A percentile compares a stretch with the other conserved stretches of the same genome.
Evolutionary conservation across 2,329 filamentous ascomycete genomes (phyloP).

Genomic region (Teratosphaeriaceae sp.): DNA sequence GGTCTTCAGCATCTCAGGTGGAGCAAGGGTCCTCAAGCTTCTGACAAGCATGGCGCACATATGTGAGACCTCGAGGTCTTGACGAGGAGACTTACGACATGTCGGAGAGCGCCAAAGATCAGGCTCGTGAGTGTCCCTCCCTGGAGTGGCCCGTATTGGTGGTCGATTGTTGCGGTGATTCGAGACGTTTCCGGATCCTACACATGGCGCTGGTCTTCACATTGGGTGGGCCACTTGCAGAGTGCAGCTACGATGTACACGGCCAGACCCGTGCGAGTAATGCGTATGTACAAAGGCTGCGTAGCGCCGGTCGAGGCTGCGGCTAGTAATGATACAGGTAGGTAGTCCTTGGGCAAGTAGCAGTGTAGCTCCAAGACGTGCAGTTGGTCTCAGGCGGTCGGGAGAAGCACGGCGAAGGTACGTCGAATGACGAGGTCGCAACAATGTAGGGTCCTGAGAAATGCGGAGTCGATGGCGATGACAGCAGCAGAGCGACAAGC

Average conservation of each 20-base stretch:
- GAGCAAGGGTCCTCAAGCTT: neutral
- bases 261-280: slow-evolving; percentile 2
- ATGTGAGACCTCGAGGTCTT: slow-evolving; percentile 2
- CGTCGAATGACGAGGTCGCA: neutral
- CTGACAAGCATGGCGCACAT: neutral
- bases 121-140: neutral
- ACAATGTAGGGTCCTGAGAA: neutral
- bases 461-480: slow-evolving; percentile 1
- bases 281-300: neutral
- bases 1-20: neutral
- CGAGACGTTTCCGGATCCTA: slow-evolving; percentile 13
- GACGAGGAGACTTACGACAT: slow-evolving; percentile 30
- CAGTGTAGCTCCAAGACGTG: neutral
- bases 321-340: slow-evolving; percentile 1
- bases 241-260: slow-evolving; percentile 4
- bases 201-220: slow-evolving; percentile 21
- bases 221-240: slow-evolving; percentile 17
- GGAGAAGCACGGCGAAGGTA: neutral
- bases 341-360: neutral
- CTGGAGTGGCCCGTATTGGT: neutral
- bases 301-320: neutral
- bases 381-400: neutral
- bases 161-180: neutral
- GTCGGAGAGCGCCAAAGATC: slow-evolving; percentile 7
- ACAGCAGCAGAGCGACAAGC: neutral